Evolutionary conservation across 2,329 filamentous ascomycete species (phyloP), one percentile per base, ranked within the genome.

Genomic region (Hypoxylon sp.): DNA sequence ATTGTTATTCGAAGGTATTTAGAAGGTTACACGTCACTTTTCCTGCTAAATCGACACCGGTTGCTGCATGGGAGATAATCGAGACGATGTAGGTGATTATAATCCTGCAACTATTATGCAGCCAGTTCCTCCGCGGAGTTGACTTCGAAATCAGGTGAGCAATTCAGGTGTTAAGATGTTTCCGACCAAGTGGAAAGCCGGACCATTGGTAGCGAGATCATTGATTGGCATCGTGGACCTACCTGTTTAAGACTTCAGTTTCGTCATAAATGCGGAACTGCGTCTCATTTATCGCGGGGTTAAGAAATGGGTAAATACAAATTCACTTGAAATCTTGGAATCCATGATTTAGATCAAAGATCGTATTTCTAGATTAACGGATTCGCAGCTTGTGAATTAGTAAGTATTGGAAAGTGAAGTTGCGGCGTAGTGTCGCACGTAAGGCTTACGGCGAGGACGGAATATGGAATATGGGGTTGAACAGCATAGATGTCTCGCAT

Each of bases 211-310:
- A 46, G 31, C 54, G 50, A 66, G 68, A 71, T 69, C 58, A 66
- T 59, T 55, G 35, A 63, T 63, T 60, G 29, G 54, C 55, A 71
- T 68, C 62, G 53, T 53, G 39, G 61, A 62, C 64, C 54, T 67
- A 66, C 51, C 61, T 42, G 31, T 61, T 58, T 42, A 53, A 60
- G 61, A 14, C 69, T 55, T 69, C 69, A 69, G 55, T 52, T 55
- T 57, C 62, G 69, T 71, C 69, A 71, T 71, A 66, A 66, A 35
- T 64, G 66, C 62, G 62, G 62, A 69, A 69, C 69, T 61, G n/a
- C 50, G 54, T 63, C 44, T 37, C 62, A 66, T 68, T 63, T 55
- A 61, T 66, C 65, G 68, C 65, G 62, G 68, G 68, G 65, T 53
- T 66, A 31, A n/a, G 9, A 62, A 58, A 46, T 66, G 46, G 33